Conservation (phyloP, 73 alveolate species). For the Paramecium sonneborni region DNA sequence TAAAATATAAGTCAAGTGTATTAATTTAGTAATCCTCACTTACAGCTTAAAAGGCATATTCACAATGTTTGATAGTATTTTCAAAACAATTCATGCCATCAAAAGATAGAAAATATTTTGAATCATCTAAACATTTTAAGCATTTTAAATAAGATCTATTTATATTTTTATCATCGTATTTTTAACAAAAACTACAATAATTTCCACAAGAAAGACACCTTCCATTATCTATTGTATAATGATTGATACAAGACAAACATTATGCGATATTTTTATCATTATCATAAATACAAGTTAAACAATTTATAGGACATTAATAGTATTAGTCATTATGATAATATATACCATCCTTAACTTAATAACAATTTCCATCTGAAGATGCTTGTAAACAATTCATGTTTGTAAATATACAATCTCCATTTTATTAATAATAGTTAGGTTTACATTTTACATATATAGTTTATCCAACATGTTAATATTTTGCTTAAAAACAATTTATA, state of each 20-base stretch:
- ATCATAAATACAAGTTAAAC: background rate
- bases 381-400: background rate
- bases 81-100: background rate
- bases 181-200: background rate
- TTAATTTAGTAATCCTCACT: background rate
- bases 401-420: background rate
- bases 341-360: background rate
- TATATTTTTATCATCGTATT: background rate
- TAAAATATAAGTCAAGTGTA: background rate
- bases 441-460: background rate
- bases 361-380: background rate
- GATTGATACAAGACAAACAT: background rate
- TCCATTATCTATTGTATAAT: background rate
- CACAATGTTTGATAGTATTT: background rate
- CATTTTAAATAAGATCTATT: background rate
- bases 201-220: background rate
- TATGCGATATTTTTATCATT: background rate
- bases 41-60: background rate
- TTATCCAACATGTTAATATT: background rate
- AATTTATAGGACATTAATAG: background rate
- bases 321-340: background rate
- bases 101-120: background rate
- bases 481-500: background rate
- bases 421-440: background rate
- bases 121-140: background rate